Base-by-base conservation (phyloP, 176 grass and related monocot species). In the Rhipidocladum racemiflorum region DNA sequence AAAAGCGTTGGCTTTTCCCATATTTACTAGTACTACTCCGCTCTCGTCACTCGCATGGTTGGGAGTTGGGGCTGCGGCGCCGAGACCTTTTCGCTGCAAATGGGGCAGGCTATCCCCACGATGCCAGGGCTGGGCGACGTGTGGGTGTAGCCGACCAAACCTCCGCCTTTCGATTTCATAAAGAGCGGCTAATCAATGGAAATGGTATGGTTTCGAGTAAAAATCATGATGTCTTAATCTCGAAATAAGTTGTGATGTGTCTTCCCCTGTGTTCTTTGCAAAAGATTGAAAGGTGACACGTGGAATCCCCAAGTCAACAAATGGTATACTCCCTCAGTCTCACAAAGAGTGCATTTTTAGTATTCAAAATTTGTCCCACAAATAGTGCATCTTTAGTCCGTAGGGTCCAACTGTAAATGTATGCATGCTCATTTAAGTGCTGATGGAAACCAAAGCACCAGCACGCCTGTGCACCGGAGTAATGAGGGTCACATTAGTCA, bases 101-200 rank as follows among this genome's bases (percentile, higher is more conserved):
- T 10, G 24, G n/a, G 57, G 51, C 36, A 54, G 50, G 10, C 30
- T 29, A 51, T 66, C 62, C 62, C n/a, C 38, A 36, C 38, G 20
- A 2, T 5, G 9, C 35, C 48, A 67, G 25, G 0, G 6, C 21
- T 42, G 15, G 15, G 25, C 66, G 77, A 74, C 69, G 69, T 35
- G 25, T 35, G 25, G 21, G 84, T 30, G 44, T 3, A 54, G 20
- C 77, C 65, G 59, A 46, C 61, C 15, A 5, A 79, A 14, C 46
- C 34, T 13, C 23, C 35, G 50, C 49, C 39, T 75, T 23, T 68
- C 77, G 8, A 20, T 15, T 20, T 66, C 57, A 1, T 34, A 7
- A 7, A 15, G 27, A 57, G 85, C 70, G 85, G 70, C 70, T 59
- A 81, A n/a, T 81, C 42, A 74, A 75, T 84, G 82, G 36, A 15